Base-by-base conservation (phyloP, 305 asterid genomes). In the Solanum hybrid region DNA sequence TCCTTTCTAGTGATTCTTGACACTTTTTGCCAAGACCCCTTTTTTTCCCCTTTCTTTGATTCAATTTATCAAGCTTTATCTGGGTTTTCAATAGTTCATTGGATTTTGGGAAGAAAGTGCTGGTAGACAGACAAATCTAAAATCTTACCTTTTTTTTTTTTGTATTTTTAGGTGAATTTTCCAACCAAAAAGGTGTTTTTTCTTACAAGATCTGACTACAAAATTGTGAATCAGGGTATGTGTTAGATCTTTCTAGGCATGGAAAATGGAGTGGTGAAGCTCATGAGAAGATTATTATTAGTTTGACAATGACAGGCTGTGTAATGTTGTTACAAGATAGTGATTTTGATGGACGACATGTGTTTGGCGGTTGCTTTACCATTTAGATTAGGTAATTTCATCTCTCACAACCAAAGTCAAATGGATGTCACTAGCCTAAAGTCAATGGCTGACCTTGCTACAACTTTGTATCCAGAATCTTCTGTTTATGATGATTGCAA, bases 1-100 rank as follows among this genome's bases (percentile, higher is more conserved):
- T 92, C 88, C 98, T 81, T 95, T 90, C 98, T 81, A 93, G 99
- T 97, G 98, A 96, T 93, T 93, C 92, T 90, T 89, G 77, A 72
- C 87, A 92, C 91, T 92, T 91, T 71, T 92, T 80, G 69, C 86
- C 89, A 91, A 92, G 91, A 92, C 86, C 89, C 82, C 88, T 91
- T 90, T 78, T 35, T 72, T 69, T 60, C 88, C 82, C 88, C 90
- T 90, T 80, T 35, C 78, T 42, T 73, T 88, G 89, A 86, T 37
- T 91, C 92, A 90, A 31, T 60, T 89, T 89, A 81, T 86, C 37
- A 90, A 51, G 71, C 51, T 88, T 60, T 81, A 78, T 78, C 29
- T 60, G 26, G 34, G 42, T 89, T 73, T 84, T 75, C 88, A 88
- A 93, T 90, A 92, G 92, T 92, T 93, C 89, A 90, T 86, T 90